Base-by-base conservation (phyloP, 768 basidiomycete species). In the Mrakia hoshinonis region DNA sequence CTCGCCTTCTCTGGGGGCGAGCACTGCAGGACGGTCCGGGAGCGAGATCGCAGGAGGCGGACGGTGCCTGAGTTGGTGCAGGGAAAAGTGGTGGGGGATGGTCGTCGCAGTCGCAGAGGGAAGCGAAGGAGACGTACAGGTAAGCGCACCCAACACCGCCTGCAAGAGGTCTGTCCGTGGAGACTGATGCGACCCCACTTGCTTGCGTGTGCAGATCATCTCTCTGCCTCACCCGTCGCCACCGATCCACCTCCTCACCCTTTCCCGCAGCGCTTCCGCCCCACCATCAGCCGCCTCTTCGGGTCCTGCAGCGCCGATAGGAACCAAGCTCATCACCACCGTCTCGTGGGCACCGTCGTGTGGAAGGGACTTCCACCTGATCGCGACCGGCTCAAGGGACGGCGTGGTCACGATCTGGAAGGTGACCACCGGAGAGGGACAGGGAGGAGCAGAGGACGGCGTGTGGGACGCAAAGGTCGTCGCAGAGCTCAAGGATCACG, bases 51-150 rank as follows among this genome's bases (percentile, higher is more conserved):
- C 26, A 49, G 67, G 67, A 20, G 67, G 67, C 0, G 67, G 67
- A 13, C 29, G 67, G 22, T 68, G 67, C 13, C 80, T 99, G 52
- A 89, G 89, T 10, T 99, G 94, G 93, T 97, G 94, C 80, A 91
- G 92, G 77, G 96, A 98, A 76, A 84, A 85, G 73, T 96, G 93
- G 79, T 96, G 93, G 93, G 95, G 95, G 1, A 90, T 93, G 77
- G 77, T 95, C 24, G 82, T 97, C 62, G 92, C 92, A 11, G 87
- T 86, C 0, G 85, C 87, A 1, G 85, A 85, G 67, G 93, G 92
- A 1, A 83, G 85, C 1, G 85, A 82, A 70, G 89, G 90, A 0
- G 79, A 86, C 26, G 82, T 97, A 55, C 92, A 95, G 79, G 92
- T 93, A 52, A 67, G 82, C 74, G 38, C 34, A 15, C 51, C 24